Evolutionary conservation across 2,329 filamentous ascomycete genomes (phyloP), one percentile per base, ranked within the genome.

Genomic region (Calonectria multiphialidica): DNA sequence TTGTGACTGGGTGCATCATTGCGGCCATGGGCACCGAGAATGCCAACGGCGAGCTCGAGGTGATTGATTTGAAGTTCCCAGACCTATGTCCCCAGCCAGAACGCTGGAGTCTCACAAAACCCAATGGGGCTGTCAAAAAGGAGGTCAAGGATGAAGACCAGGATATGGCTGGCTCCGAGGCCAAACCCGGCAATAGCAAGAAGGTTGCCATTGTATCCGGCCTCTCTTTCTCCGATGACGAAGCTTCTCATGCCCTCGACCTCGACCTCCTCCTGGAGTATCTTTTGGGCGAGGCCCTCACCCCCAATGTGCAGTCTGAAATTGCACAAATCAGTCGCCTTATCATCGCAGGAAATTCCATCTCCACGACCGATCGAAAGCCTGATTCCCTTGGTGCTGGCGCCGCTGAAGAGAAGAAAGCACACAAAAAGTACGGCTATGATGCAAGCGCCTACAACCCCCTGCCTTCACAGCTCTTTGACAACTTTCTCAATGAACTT

Each of bases 1-100:
- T 98, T 9, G 96, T 98, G 2, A 99, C 97, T 0, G 97, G 97
- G 30, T 97, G 95, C 78, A 95, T 99, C 79, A 90, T 98, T 49
- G 96, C 95, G n/a, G 95, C 96, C 3, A 91, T 99, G 86, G 97
- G 97, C 42, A 98, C 95, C 0, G 97, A 99, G 82, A 98, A 98
- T 79, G 88, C 91, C 65, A 93, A 96, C 84, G 97, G 97, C 74
- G 95, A 98, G 77, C 95, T 99, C 72, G 95, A 98, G 78, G 93
- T 98, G 8, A 89, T 98, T 47, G 96, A 98, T 83, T 88, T 98
- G 76, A 95, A 96, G 80, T 92, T 98, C 50, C 94, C 97, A 8
- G 95, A 98, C 81, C 85, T 99, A 5, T 90, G 96, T 18, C 91
- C 92, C 0, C 97, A 99, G 80, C 93, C 94, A 15, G 88, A 90